Conservation (phyloP, 1,284 basidiomycete species). For the Gomphus sp. region DNA sequence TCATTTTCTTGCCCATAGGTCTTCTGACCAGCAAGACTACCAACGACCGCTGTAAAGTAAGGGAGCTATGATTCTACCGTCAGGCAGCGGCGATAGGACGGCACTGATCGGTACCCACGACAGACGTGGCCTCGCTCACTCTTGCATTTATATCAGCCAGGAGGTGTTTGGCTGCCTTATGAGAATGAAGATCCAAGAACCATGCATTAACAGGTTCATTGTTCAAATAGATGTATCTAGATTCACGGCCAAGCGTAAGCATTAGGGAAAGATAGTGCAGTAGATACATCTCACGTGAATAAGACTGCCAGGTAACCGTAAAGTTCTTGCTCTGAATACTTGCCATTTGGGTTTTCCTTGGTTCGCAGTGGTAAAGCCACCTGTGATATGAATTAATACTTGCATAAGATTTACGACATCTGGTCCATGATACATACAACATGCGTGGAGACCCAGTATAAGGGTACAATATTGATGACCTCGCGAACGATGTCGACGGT, state of each 20-base stretch:
- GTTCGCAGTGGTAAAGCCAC: constrained; percentile 57
- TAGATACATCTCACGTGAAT: constrained; percentile 34
- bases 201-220: constrained; percentile 47
- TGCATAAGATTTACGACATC: neutral
- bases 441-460: constrained; percentile 55
- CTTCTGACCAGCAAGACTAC: neutral
- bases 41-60: neutral
- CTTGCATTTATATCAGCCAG: constrained; percentile 42
- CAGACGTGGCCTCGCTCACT: constrained; percentile 14
- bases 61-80: neutral
- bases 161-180: constrained; percentile 31
- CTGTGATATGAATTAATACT: constrained; percentile 19
- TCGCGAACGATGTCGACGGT: constrained; percentile 64
- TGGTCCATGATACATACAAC: constrained; percentile 36
- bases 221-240: constrained; percentile 55
- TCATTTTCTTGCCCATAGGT: neutral
- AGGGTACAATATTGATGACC: constrained; percentile 58
- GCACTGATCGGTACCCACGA: neutral
- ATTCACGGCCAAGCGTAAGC: neutral
- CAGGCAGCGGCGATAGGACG: neutral
- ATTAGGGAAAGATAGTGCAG: neutral
- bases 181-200: constrained; percentile 41
- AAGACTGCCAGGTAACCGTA: constrained; percentile 45
- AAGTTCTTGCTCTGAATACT: constrained; percentile 40
- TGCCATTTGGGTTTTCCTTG: constrained; percentile 32